Conservation (phyloP, 2,329 filamentous ascomycete species). For the Lachnellula suecica region DNA sequence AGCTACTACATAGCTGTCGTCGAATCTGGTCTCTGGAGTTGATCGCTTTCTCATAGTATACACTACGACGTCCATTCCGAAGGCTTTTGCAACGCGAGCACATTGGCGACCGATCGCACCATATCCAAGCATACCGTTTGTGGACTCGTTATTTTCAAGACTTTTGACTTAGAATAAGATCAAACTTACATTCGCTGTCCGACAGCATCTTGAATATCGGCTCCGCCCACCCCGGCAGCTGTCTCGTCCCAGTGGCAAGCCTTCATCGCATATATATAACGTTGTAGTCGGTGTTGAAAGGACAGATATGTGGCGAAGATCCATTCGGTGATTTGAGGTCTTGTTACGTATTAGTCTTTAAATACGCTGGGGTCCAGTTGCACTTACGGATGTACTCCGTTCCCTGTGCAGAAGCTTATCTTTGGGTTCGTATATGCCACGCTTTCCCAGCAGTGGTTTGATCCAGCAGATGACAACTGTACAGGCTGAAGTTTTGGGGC, state of each 20-base stretch:
- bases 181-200: slow-evolving; percentile 39
- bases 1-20: slow-evolving; percentile 62
- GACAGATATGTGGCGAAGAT: background rate
- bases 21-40: slow-evolving; percentile 55
- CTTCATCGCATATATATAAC: background rate
- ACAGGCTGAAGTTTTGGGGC: slow-evolving; percentile 41
- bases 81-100: slow-evolving; percentile 49
- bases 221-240: background rate
- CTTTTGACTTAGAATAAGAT: background rate
- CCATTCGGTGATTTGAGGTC: slow-evolving; percentile 1
- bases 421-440: slow-evolving; percentile 35
- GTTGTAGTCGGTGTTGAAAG: background rate
- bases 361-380: too few species aligned
- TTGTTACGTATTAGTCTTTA: background rate
- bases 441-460: slow-evolving; percentile 41
- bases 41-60: slow-evolving; percentile 61
- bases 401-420: slow-evolving; percentile 41
- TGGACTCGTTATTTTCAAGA: too few species aligned
- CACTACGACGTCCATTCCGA: slow-evolving; percentile 64
- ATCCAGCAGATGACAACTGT: slow-evolving; percentile 45
- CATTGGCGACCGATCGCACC: slow-evolving; percentile 39
- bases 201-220: slow-evolving; percentile 48
- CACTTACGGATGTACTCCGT: slow-evolving; percentile 44
- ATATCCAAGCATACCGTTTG: slow-evolving; percentile 43
- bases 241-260: slow-evolving; percentile 17